These are phyloP conservation scores for Malus sieversii DNA, from an alignment of 306 rosid species.

Conservation along the genomic window DNA sequence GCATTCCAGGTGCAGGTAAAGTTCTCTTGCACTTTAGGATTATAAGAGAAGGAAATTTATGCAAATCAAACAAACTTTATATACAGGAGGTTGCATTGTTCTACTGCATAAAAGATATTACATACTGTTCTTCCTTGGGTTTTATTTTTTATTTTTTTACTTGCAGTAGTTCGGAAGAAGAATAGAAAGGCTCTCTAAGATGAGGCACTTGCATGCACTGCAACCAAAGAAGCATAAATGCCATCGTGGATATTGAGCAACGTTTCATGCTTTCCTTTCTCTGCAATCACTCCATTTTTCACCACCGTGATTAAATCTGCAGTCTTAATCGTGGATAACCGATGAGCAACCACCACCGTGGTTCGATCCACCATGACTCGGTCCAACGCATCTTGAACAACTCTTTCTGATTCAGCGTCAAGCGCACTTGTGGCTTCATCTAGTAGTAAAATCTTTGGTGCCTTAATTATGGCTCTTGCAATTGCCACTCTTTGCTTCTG, in stretches of 20 bases:
- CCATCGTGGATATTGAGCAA: conserved; percentile 19
- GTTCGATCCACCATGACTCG: conserved; percentile 51
- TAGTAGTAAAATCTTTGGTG: conserved; percentile 49
- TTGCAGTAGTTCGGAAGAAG: neutral
- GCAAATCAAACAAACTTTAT: neutral
- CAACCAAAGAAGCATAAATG: conserved; percentile 25
- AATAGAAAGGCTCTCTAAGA: neutral
- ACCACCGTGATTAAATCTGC: conserved; percentile 57
- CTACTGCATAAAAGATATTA: neutral
- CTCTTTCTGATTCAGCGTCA: conserved; percentile 68
- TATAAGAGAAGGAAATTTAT: neutral
- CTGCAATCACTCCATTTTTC: conserved; percentile 50
- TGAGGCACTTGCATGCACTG: conserved; percentile 24
- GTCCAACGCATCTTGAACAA: conserved; percentile 68
- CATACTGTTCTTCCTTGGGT: neutral
- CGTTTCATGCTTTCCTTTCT: conserved; percentile 25
- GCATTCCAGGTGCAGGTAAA: neutral
- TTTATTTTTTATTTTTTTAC: neutral
- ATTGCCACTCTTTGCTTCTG: conserved; percentile 68
- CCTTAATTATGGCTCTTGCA: conserved; percentile 56
- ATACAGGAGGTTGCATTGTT: neutral
- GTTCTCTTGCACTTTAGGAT: neutral
- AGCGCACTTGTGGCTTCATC: conserved; percentile 79
- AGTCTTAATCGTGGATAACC: conserved; percentile 51
- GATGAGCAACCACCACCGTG: conserved; percentile 60